Evolutionary conservation across 768 basidiomycete species (phyloP).

Genomic region (Cubamyces sp.): DNA sequence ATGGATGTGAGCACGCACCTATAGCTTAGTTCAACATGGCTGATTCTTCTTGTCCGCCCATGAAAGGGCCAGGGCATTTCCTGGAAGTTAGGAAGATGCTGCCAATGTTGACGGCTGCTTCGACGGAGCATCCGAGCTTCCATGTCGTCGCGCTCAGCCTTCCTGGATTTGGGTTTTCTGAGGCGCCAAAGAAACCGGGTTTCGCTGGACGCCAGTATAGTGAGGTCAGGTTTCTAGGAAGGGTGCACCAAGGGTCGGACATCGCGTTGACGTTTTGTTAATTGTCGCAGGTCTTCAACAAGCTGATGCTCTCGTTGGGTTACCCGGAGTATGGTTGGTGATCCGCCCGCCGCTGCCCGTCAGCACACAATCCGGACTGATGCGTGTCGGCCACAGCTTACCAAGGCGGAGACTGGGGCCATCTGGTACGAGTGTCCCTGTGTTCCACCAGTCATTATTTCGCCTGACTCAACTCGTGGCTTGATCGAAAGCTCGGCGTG

Average conservation of each 20-base stretch:
- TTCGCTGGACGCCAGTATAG: slow-evolving; percentile 54
- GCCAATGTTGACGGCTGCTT: slow-evolving; percentile 48
- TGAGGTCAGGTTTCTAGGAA: slow-evolving; percentile 42
- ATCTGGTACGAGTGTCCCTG: slow-evolving; percentile 34
- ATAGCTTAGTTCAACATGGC: not conserved
- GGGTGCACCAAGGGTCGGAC: not conserved
- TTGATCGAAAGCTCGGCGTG: slow-evolving; percentile 31
- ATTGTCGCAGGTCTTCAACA: slow-evolving; percentile 28
- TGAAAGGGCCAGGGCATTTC: slow-evolving; percentile 63
- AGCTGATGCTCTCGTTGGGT: slow-evolving; percentile 37
- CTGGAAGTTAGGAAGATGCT: slow-evolving; percentile 59
- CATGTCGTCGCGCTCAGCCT: slow-evolving; percentile 62
- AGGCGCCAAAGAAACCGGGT: slow-evolving; percentile 54
- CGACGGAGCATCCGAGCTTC: slow-evolving; percentile 53
- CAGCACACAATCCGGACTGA: not conserved
- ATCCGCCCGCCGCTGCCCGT: not conserved
- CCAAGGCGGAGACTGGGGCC: slow-evolving; percentile 55
- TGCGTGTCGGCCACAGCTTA: slow-evolving; percentile 34
- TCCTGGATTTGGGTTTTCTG: slow-evolving; percentile 65
- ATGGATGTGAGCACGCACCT: slow-evolving; percentile 49
- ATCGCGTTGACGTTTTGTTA: no score
- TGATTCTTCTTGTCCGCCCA: not conserved
- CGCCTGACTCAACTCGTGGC: not conserved
- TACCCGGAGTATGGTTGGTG: slow-evolving; percentile 32
- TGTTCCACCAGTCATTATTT: not conserved